These are phyloP conservation scores for Torulaspora globosa DNA, from an alignment of 1,139 yeast genomes.

Conservation along the genomic window DNA sequence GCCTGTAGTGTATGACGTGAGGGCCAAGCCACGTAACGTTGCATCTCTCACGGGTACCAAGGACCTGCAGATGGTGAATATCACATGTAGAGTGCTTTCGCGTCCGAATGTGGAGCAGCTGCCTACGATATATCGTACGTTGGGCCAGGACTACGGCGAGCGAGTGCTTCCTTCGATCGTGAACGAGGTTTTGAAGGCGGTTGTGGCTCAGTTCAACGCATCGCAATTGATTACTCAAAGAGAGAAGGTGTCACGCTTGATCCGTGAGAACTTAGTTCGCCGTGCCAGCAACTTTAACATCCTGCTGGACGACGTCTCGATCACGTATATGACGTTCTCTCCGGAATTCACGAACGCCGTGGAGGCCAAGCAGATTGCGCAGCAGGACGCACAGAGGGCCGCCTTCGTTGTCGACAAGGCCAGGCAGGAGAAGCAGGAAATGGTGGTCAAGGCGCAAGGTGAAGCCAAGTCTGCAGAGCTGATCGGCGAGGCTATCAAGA, in stretches of 20 bases:
- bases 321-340: constrained; percentile 92
- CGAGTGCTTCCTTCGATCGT: constrained; percentile 94
- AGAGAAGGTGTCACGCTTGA: constrained; percentile 88
- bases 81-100: constrained; percentile 93
- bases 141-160: constrained; percentile 93
- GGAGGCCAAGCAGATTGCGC: constrained; percentile 98
- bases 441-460: constrained; percentile 96
- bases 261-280: constrained; percentile 84
- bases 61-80: constrained; percentile 98
- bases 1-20: constrained; percentile 87
- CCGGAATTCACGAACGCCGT: constrained; percentile 98
- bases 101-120: constrained; percentile 77
- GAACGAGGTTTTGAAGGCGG: constrained; percentile 88
- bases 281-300: constrained; percentile 90
- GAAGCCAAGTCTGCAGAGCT: constrained; percentile 97
- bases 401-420: constrained; percentile 97
- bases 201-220: constrained; percentile 97
- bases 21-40: constrained; percentile 96
- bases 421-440: constrained; percentile 92
- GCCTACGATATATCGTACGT: constrained; percentile 82
- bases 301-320: constrained; percentile 87
- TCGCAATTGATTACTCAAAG: constrained; percentile 97
- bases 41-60: constrained; percentile 98
- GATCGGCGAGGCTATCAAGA: constrained; percentile 98
- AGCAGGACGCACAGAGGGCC: constrained; percentile 98